Conservation (phyloP, 2,329 filamentous ascomycete species). For the Fonsecaea pugnacius region DNA sequence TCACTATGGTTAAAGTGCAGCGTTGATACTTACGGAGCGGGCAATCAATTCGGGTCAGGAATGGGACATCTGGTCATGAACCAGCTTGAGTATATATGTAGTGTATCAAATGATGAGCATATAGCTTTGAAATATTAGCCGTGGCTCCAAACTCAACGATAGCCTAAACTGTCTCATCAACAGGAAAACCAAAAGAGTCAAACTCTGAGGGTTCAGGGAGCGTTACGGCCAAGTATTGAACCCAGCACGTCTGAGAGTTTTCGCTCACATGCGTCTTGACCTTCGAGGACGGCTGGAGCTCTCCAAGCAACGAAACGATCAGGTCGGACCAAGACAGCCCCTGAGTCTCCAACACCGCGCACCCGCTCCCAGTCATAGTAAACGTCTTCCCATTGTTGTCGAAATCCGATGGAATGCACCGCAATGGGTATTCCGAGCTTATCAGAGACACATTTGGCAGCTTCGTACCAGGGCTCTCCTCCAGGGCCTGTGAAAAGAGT, state of each 20-base stretch:
- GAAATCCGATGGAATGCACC: slow-evolving; percentile 60
- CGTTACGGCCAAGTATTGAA: not conserved
- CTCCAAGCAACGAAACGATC: slow-evolving; percentile 65
- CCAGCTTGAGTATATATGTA: not conserved
- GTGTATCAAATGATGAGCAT: not conserved
- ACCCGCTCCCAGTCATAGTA: slow-evolving; percentile 60
- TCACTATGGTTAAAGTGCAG: not conserved
- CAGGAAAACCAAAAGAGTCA: not conserved
- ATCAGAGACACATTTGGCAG: slow-evolving; percentile 49
- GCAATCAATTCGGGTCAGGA: not conserved
- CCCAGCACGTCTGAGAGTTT: slow-evolving; percentile 17
- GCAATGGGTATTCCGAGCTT: slow-evolving; percentile 54
- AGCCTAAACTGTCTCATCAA: not conserved
- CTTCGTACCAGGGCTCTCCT: slow-evolving; percentile 59
- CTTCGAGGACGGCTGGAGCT: slow-evolving; percentile 31
- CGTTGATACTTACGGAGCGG: not conserved
- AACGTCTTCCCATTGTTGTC: slow-evolving; percentile 64
- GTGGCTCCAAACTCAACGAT: not conserved
- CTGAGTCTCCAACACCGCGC: slow-evolving; percentile 61
- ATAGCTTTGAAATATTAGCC: not conserved
- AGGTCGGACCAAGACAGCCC: slow-evolving; percentile 62
- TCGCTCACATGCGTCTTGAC: slow-evolving; percentile 22
- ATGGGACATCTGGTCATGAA: not conserved
- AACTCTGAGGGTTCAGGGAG: not conserved
- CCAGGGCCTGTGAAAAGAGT: slow-evolving; percentile 59